These are phyloP conservation scores for Pleurotus citrinopileatus DNA, from an alignment of 768 basidiomycete genomes.

Conservation along the genomic window DNA sequence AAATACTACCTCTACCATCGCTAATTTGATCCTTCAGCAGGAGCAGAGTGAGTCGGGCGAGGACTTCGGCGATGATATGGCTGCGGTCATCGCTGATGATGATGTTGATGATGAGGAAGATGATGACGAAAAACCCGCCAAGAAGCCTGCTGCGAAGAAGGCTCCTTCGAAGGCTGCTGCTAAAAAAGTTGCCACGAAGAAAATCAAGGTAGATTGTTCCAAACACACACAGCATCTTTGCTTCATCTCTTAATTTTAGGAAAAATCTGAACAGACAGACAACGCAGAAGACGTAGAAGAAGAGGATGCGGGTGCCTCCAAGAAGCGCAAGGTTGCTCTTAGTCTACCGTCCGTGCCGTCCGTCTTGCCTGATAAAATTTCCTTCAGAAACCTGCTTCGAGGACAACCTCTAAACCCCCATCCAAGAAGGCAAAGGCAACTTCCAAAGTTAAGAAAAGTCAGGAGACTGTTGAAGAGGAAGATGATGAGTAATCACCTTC, in stretches of 20 bases:
- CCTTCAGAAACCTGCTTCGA: slow-evolving; percentile 38
- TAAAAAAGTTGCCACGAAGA: slow-evolving; percentile 10
- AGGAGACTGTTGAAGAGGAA: slow-evolving; percentile 45
- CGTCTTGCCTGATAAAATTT: neutral
- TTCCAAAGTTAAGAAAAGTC: slow-evolving; percentile 45
- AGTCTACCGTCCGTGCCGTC: slow-evolving; percentile 5
- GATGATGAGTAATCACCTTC: slow-evolving; percentile 28
- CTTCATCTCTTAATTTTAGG: slow-evolving; percentile 20
- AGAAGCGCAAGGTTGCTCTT: slow-evolving; percentile 68
- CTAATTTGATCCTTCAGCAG: slow-evolving; percentile 19
- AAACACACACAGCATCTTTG: slow-evolving; percentile 26
- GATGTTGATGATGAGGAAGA: slow-evolving; percentile 36
- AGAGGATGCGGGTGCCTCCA: slow-evolving; percentile 46
- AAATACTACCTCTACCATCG: neutral
- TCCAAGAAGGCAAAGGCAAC: slow-evolving; percentile 44
- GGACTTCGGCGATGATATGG: slow-evolving; percentile 42
- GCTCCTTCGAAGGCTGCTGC: slow-evolving; percentile 37
- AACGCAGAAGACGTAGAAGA: slow-evolving; percentile 44
- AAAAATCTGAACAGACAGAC: slow-evolving; percentile 38
- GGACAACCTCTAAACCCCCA: slow-evolving; percentile 39
- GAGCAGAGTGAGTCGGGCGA: slow-evolving; percentile 39
- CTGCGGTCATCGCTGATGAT: slow-evolving; percentile 31
- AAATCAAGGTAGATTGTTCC: slow-evolving; percentile 28
- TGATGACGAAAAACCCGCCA: slow-evolving; percentile 39
- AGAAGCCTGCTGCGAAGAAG: slow-evolving; percentile 40